These are phyloP conservation scores for Rhodotorula kratochvilovae DNA, from an alignment of 768 basidiomycete species.

Conservation along the genomic window DNA sequence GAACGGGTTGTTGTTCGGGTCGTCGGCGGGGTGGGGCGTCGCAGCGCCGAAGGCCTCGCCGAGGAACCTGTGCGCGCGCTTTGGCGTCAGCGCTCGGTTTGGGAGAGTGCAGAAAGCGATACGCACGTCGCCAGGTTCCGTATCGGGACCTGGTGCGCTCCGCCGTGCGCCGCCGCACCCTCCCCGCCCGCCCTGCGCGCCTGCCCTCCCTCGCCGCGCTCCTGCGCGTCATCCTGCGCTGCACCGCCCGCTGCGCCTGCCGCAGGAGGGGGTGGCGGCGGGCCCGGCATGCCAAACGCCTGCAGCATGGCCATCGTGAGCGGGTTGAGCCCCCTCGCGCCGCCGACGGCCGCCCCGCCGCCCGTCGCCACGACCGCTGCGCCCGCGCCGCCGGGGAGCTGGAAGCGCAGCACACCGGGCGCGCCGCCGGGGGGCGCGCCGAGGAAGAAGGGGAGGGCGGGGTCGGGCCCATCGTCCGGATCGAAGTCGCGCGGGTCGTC, in stretches of 20 bases:
- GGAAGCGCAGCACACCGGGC: neutral
- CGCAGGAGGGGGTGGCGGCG: neutral
- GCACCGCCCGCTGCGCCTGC: neutral
- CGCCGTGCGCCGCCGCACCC: no score
- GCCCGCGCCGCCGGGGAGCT: neutral
- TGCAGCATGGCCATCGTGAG: constrained; percentile 11
- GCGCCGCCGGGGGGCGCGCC: neutral
- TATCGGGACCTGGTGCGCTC: constrained; percentile 22
- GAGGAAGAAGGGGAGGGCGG: neutral
- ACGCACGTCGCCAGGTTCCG: constrained; percentile 30
- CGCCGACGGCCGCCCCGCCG: neutral
- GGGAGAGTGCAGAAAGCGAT: no score
- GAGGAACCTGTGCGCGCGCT: constrained; percentile 17
- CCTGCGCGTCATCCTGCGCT: no score
- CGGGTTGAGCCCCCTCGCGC: neutral
- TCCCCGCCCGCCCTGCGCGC: neutral
- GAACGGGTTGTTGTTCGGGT: constrained; percentile 36
- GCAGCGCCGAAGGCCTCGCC: constrained; percentile 31
- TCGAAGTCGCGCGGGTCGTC: constrained; percentile 38
- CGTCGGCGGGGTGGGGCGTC: constrained; percentile 28
- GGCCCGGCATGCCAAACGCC: constrained; percentile 7
- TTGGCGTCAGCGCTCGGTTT: neutral
- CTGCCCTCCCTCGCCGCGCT: neutral
- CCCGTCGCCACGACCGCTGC: neutral
- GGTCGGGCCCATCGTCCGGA: constrained; percentile 20